A percentile compares a stretch with the other conserved stretches of the same genome.
Evolutionary conservation across 208 protist species (phyloP).

Genomic region (Trypanosoma vivax): DNA sequence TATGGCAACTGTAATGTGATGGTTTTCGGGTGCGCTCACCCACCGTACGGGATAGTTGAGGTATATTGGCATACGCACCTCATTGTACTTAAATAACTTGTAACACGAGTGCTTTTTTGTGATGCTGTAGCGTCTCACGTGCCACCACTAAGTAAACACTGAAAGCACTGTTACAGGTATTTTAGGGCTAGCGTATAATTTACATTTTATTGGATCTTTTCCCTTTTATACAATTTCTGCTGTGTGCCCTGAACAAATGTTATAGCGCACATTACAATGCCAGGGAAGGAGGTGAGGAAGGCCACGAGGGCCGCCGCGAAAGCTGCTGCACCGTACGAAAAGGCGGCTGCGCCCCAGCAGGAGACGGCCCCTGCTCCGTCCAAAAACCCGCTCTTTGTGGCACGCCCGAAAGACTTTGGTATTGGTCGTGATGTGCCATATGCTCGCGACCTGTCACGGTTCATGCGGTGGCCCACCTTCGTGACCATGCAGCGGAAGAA

Average conservation of each 20-base stretch:
- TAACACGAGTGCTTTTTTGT: no score
- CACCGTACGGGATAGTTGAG: no score
- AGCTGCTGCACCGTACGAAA: conserved; percentile 64
- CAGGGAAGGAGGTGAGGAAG: conserved; percentile 82
- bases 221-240: not conserved
- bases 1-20: no score
- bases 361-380: conserved; percentile 49
- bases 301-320: conserved; percentile 24
- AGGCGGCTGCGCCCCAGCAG: conserved; percentile 61
- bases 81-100: no score
- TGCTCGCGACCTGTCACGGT: conserved; percentile 95
- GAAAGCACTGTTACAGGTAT: not conserved
- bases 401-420: conserved; percentile 85
- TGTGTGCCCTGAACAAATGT: not conserved
- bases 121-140: no score
- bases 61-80: no score
- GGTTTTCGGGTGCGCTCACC: no score
- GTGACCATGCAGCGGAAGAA: conserved; percentile 98
- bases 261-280: conserved; percentile 25
- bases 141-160: no score
- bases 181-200: not conserved
- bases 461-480: conserved; percentile 98
- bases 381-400: conserved; percentile 56
- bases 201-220: conserved; percentile 6
- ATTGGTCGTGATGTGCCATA: conserved; percentile 93